Evolutionary conservation across 352 stramenopile genomes (phyloP).

Genomic region (Globisporangium megalacanthum): DNA sequence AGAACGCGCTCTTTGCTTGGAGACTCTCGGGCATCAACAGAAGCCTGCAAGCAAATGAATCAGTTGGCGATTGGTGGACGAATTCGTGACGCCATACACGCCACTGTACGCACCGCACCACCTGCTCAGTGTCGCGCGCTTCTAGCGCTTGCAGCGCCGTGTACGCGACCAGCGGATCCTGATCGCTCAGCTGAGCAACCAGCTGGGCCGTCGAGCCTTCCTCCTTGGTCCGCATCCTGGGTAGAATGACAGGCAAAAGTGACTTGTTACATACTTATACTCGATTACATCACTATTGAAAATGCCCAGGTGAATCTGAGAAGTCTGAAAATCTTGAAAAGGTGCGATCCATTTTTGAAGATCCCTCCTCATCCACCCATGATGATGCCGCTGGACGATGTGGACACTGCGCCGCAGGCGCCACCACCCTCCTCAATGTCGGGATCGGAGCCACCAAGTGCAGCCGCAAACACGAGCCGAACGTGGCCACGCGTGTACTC

Average conservation of each 20-base stretch:
- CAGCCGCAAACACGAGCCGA: neutral
- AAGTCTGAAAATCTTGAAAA: neutral
- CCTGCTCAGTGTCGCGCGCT: neutral
- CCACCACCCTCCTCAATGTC: neutral
- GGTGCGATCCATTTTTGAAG: neutral
- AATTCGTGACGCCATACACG: neutral
- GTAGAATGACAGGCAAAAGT: too few species aligned
- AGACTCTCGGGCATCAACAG: conserved; percentile 1
- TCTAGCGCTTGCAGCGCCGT: conserved; percentile 32
- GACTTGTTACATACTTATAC: too few species aligned
- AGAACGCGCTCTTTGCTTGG: conserved; percentile 23
- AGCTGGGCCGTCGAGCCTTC: conserved; percentile 6
- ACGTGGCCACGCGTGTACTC: conserved; percentile 27
- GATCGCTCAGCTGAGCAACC: conserved; percentile 17
- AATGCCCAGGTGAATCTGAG: too few species aligned
- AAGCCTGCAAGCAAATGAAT: conserved; percentile 2
- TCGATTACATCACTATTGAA: too few species aligned
- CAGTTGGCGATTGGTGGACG: neutral
- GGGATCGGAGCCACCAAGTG: neutral
- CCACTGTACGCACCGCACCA: conserved; percentile 8
- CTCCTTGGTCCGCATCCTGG: too few species aligned
- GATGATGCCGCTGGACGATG: conserved; percentile 6
- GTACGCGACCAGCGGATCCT: conserved; percentile 40
- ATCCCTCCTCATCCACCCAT: neutral
- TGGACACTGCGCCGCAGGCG: neutral